A percentile compares a stretch with the other conserved stretches of the same genome.
Evolutionary conservation across 2,329 filamentous ascomycete genomes (phyloP).

Genomic region (Rosellinia necatrix): DNA sequence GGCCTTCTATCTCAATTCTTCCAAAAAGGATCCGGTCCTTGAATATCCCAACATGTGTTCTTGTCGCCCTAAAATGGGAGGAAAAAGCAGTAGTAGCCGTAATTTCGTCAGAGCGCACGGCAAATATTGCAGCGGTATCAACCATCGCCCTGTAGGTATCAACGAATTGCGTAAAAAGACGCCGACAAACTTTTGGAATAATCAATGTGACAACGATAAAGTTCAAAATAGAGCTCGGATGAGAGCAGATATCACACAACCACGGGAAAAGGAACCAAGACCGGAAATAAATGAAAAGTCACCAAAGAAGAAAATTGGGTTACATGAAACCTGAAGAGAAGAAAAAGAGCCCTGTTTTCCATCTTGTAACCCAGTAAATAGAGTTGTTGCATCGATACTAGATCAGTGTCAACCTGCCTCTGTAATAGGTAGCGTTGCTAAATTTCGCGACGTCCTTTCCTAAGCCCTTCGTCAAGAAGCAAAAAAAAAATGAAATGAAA

Average conservation of each 20-base stretch:
- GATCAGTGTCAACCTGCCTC: conserved; percentile 18
- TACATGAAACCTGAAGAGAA: conserved; percentile 32
- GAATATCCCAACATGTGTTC: conserved; percentile 21
- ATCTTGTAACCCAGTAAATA: conserved; percentile 16
- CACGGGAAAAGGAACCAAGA: conserved; percentile 36
- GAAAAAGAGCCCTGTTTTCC: conserved; percentile 29
- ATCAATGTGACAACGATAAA: conserved; percentile 32
- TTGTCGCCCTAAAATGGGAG: conserved; percentile 13
- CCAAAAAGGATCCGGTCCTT: conserved; percentile 21
- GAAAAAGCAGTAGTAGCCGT: conserved; percentile 28
- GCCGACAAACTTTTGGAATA: conserved; percentile 39
- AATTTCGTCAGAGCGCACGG: conserved; percentile 38
- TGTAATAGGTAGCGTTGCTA: conserved; percentile 19
- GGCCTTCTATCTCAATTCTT: conserved; percentile 14
- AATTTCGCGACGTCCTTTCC: conserved; percentile 23
- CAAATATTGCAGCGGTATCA: conserved; percentile 37
- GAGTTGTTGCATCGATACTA: conserved; percentile 19
- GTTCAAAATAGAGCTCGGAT: conserved; percentile 27
- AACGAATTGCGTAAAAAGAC: conserved; percentile 39
- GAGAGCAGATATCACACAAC: conserved; percentile 36
- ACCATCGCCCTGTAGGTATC: conserved; percentile 43
- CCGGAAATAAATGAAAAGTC: conserved; percentile 35
- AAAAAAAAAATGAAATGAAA: no score
- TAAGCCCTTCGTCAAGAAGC: conserved; percentile 21
- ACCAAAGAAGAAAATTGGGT: conserved; percentile 36